Evolutionary conservation across 164 flowering plant genomes (phyloP), one percentile per base, ranked within the genome.

Genomic region (Magnolia sinica): DNA sequence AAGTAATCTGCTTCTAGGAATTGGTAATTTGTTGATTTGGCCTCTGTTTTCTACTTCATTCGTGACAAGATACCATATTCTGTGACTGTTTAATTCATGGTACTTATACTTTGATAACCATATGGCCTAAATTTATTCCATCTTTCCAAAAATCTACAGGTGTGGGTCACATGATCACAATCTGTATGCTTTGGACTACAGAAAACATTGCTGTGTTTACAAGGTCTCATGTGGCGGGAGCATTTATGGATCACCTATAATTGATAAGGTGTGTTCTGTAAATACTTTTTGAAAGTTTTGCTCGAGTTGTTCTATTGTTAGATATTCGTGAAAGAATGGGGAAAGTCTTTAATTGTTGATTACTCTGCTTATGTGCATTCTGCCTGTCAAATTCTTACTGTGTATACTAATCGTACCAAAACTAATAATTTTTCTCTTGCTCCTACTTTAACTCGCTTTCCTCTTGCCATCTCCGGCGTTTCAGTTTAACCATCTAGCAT

Each of bases 121-220:
- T 37, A 37, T 37, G 45, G 45, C 45, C 45, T 37, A 37, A 37
- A 37, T 37, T 37, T 37, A 37, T 37, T 37, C 45, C 45, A 37
- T 37, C 45, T 37, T 37, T 37, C 45, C 45, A 37, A 37, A 37
- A 23, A 23, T 69, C 66, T 81, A 68, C 87, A 94, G 98, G 98
- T 95, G 98, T 80, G 99, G 99, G 74, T 92, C 98, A 29, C 84
- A 95, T 76, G 99, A 95, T 77, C 97, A 90, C 73, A 83, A 86
- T 82, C 76, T 95, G 5, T 95, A 95, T 87, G 98, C 91, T 73
- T 87, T 95, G 79, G 98, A 95, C 77, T 95, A 92, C 79, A 84
- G 64, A 79, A 82, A 81, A 10, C 87, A 89, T 70, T 69, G 79
- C 70, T 95, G 96, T 82, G 81, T 90, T 66, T 88, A 85, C 83